Percentiles rank a stretch among this genome's conserved stretches.
Evolutionary conservation across 352 stramenopile genomes (phyloP).

Genomic region (Peronospora destructor): DNA sequence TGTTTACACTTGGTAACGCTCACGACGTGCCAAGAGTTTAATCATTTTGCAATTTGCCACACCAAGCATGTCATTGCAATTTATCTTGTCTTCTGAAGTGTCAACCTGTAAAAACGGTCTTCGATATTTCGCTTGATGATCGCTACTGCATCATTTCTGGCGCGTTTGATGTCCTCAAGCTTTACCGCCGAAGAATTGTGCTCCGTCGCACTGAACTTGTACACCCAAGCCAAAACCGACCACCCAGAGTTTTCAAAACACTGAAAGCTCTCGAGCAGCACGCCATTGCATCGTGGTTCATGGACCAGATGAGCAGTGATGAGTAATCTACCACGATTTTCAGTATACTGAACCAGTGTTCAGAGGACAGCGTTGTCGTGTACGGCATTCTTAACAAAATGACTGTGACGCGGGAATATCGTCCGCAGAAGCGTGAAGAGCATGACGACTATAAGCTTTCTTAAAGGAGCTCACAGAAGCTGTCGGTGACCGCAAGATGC

Average conservation of each 20-base stretch:
- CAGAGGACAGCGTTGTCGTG: conserved; percentile 38
- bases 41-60: conserved; percentile 23
- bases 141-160: conserved; percentile 7
- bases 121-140: conserved; percentile 3
- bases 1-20: no score
- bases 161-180: conserved; percentile 1
- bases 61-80: conserved; percentile 8
- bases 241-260: conserved; percentile 28
- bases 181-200: conserved; percentile 24
- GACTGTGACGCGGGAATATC: conserved; percentile 46
- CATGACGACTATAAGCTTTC: conserved; percentile 37
- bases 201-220: conserved; percentile 25
- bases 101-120: conserved; percentile 12
- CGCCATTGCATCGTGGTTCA: conserved; percentile 47
- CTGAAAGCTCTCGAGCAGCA: conserved; percentile 32
- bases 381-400: conserved; percentile 60
- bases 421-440: conserved; percentile 24
- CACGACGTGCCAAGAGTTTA: background rate
- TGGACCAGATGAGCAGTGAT: conserved; percentile 28
- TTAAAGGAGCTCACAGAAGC: conserved; percentile 31
- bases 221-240: conserved; percentile 25
- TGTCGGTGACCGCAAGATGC: conserved; percentile 40
- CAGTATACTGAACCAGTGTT: conserved; percentile 27
- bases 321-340: conserved; percentile 21
- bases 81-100: background rate